Conservation (phyloP, 139 green algal species). For the Coelastrella sp. region DNA sequence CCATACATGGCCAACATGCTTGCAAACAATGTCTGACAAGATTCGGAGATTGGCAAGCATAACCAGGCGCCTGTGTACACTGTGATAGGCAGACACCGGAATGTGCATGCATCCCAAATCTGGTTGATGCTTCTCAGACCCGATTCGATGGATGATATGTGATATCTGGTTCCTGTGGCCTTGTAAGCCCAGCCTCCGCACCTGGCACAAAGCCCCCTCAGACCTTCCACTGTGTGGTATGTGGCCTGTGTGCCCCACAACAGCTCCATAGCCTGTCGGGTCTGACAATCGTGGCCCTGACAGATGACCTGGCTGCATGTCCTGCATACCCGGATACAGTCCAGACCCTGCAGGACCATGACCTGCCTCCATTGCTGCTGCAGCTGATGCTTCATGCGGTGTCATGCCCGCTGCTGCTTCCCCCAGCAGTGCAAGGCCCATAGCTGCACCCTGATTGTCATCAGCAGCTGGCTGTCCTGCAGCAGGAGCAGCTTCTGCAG, state of each 20-base stretch:
- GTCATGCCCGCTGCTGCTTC: background rate
- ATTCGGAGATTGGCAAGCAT: no score
- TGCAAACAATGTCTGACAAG: no score
- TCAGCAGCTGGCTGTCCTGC: background rate
- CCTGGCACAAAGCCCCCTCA: no score
- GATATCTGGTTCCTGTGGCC: no score
- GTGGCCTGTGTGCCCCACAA: background rate
- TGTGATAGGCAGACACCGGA: no score
- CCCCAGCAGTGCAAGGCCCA: conserved; percentile 24
- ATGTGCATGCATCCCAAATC: no score
- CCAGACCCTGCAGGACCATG: background rate
- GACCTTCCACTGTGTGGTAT: background rate
- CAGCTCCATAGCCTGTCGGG: no score
- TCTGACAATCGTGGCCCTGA: no score
- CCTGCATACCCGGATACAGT: background rate
- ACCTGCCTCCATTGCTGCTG: background rate
- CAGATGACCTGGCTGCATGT: background rate
- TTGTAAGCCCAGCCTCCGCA: no score
- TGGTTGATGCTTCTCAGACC: no score
- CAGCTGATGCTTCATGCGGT: background rate
- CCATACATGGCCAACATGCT: background rate
- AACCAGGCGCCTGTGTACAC: no score
- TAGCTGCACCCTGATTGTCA: background rate
- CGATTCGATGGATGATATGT: no score
- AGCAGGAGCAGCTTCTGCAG: background rate